Evolutionary conservation across 1,284 basidiomycete genomes (phyloP).

Genomic region (Porphyrellus sp.): DNA sequence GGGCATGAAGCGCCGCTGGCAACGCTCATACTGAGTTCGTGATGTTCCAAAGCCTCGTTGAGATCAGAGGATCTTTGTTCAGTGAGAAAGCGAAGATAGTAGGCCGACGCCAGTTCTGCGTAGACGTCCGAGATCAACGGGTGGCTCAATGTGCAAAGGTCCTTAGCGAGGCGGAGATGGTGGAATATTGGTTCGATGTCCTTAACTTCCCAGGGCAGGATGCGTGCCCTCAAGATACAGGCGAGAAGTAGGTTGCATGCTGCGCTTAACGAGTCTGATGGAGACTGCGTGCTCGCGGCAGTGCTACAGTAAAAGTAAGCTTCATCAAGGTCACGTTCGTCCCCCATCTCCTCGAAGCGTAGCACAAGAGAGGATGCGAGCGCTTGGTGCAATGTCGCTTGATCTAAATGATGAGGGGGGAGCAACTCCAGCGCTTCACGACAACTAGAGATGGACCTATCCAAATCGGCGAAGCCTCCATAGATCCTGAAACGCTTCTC

Average conservation of each 20-base stretch:
- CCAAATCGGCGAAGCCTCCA: constrained; percentile 17
- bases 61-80: constrained; percentile 24
- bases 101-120: constrained; percentile 25
- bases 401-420: constrained; percentile 17
- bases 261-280: constrained; percentile 16
- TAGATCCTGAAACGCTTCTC: constrained; percentile 27
- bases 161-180: constrained; percentile 25
- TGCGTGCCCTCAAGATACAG: constrained; percentile 24
- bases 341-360: constrained; percentile 26
- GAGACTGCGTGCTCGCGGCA: constrained; percentile 4
- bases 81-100: constrained; percentile 29
- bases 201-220: constrained; percentile 18
- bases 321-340: constrained; percentile 30
- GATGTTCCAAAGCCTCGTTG: constrained; percentile 27
- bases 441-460: constrained; percentile 25
- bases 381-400: constrained; percentile 7
- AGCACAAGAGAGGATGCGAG: constrained; percentile 23
- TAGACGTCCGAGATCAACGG: constrained; percentile 24
- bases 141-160: constrained; percentile 20
- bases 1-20: constrained; percentile 19
- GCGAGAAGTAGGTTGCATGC: constrained; percentile 22
- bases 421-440: constrained; percentile 29
- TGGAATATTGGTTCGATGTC: constrained; percentile 23
- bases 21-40: constrained; percentile 27
- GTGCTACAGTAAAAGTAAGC: constrained; percentile 22